phyloP scores from a whole-genome alignment of 2,329 filamentous ascomycete species.

The Neopestalotiopsis rosae region DNA sequence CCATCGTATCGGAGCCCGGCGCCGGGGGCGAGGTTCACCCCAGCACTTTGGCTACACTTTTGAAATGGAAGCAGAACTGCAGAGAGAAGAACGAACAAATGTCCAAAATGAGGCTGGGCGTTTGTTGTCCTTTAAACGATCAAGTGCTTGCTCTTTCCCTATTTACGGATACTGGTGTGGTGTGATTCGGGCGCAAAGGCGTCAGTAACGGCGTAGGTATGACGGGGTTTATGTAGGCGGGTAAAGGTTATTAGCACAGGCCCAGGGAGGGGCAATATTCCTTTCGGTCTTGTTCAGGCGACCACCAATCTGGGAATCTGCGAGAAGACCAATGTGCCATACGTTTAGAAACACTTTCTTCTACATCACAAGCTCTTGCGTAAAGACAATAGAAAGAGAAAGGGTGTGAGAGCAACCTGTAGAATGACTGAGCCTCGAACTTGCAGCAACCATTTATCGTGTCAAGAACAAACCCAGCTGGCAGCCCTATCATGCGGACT shows the following conservation, averaged over 20 bases:
- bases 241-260: not conserved
- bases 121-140: not conserved
- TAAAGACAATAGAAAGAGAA: not conserved
- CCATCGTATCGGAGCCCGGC: conserved; percentile 2
- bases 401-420: conserved; percentile 1
- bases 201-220: too few species aligned
- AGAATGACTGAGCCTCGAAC: not conserved
- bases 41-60: too few species aligned
- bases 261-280: not conserved
- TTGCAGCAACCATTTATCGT: not conserved
- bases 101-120: too few species aligned
- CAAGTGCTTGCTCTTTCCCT: not conserved
- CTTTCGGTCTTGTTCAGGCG: not conserved
- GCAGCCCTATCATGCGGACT: conserved; percentile 17
- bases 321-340: not conserved
- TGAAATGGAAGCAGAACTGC: too few species aligned
- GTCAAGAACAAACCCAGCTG: not conserved
- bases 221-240: not conserved
- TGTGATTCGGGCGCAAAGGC: not conserved
- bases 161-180: not conserved
- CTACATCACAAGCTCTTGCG: not conserved
- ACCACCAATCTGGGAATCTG: not conserved
- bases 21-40: not conserved
- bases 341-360: not conserved
- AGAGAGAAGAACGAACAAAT: too few species aligned